These are phyloP conservation scores for Periconia sp. DNA, from an alignment of 2,329 filamentous ascomycete species.

Conservation along the genomic window DNA sequence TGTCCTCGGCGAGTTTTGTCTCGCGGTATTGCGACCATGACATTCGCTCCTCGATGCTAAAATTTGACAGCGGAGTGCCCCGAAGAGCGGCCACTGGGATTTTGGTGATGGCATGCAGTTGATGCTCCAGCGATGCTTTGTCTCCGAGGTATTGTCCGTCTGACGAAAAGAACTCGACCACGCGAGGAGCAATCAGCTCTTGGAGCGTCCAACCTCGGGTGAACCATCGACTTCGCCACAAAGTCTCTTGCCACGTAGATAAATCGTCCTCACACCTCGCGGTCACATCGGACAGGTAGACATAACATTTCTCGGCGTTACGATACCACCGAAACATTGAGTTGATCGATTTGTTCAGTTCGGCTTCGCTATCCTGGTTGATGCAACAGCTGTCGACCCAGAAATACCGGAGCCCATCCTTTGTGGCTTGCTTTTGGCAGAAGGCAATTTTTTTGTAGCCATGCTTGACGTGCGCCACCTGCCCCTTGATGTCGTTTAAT, in stretches of 20 bases:
- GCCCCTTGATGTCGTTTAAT: neutral
- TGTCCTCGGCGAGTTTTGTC: neutral
- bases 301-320: conserved; percentile 3
- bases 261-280: neutral
- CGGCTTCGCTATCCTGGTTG: neutral
- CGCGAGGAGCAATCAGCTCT: neutral
- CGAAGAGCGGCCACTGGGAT: neutral
- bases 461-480: neutral
- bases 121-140: neutral
- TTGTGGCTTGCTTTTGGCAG: neutral
- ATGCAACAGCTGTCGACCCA: conserved; percentile 3
- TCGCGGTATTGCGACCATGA: conserved; percentile 1
- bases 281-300: conserved; percentile 3
- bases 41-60: neutral
- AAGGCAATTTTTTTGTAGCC: conserved; percentile 1
- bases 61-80: neutral
- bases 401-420: neutral
- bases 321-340: conserved; percentile 6
- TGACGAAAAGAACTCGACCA: conserved; percentile 1
- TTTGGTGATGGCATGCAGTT: neutral
- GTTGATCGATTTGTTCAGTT: neutral
- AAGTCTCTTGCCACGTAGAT: conserved; percentile 2
- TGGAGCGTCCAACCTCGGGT: too few species aligned
- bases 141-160: neutral
- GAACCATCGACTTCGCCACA: conserved; percentile 1